Evolutionary conservation across 805 yeast genomes (phyloP), one percentile per base, ranked within the genome.

Genomic region (Yarrowia porcina): DNA sequence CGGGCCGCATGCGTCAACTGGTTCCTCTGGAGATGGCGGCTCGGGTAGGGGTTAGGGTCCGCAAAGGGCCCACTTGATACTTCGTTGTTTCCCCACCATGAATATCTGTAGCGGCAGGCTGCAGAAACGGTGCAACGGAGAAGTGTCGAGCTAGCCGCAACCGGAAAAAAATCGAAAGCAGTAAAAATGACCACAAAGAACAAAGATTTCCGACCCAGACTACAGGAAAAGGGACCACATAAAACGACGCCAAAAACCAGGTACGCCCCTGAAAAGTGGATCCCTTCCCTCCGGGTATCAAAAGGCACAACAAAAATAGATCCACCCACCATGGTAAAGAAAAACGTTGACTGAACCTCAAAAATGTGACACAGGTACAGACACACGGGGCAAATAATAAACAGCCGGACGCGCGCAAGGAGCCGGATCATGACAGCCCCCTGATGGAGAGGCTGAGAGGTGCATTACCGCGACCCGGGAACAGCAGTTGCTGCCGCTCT

Each of bases 1-100:
- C 50, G 50, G 50, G 35, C 50, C 33, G 50, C 50, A 44, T 44
- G 50, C 49, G 49, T 42, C 32, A 41, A 23, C 4, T 11, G 25
- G 28, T n/a, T 17, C 3, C 20, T 27, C 50, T 44, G 50, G 50
- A n/a, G 32, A 42, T 25, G 20, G 32, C 21, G 44, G 42, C 5
- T 17, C 50, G 33, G 33, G 27, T 44, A 15, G 50, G 35, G 50
- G 50, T 44, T 44, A 44, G 50, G 50, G 50, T 42, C 12, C n/a
- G 13, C 3, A n/a, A 2, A 12, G 47, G 47, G 49, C 49, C 49
- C 32, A 42, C 49, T 42, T n/a, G 32, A 9, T n/a, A 3, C 20
- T 13, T 10, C 18, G 15, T 25, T 11, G 17, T 44, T 44, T 44
- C 33, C 33, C 45, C 45, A 13, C 45, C 13, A 41, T 23, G 4